phyloP scores from a whole-genome alignment of 1,284 basidiomycete species.

The Salmacisia buchloeana region DNA sequence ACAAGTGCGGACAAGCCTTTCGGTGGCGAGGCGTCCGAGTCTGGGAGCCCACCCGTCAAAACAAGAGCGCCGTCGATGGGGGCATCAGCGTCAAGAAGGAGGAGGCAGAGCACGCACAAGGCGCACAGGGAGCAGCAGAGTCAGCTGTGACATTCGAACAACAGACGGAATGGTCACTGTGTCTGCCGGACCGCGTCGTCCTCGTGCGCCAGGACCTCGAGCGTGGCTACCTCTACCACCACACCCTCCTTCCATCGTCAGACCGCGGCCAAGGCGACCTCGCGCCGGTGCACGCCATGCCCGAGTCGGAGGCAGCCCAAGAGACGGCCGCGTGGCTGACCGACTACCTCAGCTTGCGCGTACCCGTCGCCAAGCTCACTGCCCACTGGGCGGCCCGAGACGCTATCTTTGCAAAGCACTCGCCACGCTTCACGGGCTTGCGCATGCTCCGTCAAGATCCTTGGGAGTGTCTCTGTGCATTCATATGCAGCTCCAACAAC shows the following conservation, averaged over 20 bases:
- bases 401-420: slow-evolving; percentile 65
- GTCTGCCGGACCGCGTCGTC: slow-evolving; percentile 44
- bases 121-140: neutral
- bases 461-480: slow-evolving; percentile 68
- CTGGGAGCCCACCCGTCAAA: slow-evolving; percentile 15
- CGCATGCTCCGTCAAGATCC: slow-evolving; percentile 84
- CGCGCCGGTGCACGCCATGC: neutral
- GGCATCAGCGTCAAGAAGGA: slow-evolving; percentile 8
- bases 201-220: slow-evolving; percentile 41
- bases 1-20: slow-evolving; percentile 49
- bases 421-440: slow-evolving; percentile 59
- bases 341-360: slow-evolving; percentile 83
- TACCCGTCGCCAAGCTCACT: slow-evolving; percentile 72
- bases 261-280: neutral
- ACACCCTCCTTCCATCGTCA: slow-evolving; percentile 23
- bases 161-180: slow-evolving; percentile 45
- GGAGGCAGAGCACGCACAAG: neutral
- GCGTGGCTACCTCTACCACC: slow-evolving; percentile 34
- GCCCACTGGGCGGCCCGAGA: slow-evolving; percentile 69
- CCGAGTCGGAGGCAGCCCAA: neutral
- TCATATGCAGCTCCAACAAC: slow-evolving; percentile 97
- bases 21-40: slow-evolving; percentile 41
- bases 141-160: slow-evolving; percentile 13
- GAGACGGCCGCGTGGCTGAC: slow-evolving; percentile 69
- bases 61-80: neutral